Conservation (phyloP, 306 rosid species). For the Cicer judaicum region DNA sequence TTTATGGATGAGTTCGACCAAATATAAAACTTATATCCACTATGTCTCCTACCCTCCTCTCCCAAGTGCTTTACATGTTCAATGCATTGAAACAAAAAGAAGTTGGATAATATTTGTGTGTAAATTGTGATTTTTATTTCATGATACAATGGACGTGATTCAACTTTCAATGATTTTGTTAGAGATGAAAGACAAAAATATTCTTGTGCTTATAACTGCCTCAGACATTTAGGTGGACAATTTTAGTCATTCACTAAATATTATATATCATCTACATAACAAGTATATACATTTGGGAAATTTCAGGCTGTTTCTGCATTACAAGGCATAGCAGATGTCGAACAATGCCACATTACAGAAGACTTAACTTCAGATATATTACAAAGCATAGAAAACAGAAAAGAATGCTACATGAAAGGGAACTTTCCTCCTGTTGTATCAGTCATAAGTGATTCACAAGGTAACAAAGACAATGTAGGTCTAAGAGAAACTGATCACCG, state of each 20-base stretch:
- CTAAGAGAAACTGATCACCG: constrained; percentile 19
- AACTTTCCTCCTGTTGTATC: constrained; percentile 12
- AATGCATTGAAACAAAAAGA: too few relatives aligned
- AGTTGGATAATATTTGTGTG: too few relatives aligned
- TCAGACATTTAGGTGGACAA: neutral
- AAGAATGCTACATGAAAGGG: neutral
- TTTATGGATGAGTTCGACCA: too few relatives aligned
- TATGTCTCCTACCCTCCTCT: too few relatives aligned
- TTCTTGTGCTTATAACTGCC: neutral
- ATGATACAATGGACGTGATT: too few relatives aligned
- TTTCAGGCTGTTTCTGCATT: constrained; percentile 59
- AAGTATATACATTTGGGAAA: constrained; percentile 2
- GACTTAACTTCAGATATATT: constrained; percentile 26
- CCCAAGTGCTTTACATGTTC: too few relatives aligned
- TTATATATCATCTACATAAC: constrained; percentile 23
- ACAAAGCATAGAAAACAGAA: constrained; percentile 36
- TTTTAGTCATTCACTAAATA: neutral
- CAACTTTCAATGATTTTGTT: too few relatives aligned
- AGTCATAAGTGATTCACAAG: constrained; percentile 38
- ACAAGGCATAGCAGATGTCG: constrained; percentile 48
- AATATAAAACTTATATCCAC: too few relatives aligned
- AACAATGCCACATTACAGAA: constrained; percentile 25
- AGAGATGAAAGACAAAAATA: too few relatives aligned
- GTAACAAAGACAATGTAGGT: constrained; percentile 35
- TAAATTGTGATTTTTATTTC: too few relatives aligned